These are phyloP conservation scores for Wickerhamomyces bovis DNA, from an alignment of 805 yeast genomes.

Conservation along the genomic window DNA sequence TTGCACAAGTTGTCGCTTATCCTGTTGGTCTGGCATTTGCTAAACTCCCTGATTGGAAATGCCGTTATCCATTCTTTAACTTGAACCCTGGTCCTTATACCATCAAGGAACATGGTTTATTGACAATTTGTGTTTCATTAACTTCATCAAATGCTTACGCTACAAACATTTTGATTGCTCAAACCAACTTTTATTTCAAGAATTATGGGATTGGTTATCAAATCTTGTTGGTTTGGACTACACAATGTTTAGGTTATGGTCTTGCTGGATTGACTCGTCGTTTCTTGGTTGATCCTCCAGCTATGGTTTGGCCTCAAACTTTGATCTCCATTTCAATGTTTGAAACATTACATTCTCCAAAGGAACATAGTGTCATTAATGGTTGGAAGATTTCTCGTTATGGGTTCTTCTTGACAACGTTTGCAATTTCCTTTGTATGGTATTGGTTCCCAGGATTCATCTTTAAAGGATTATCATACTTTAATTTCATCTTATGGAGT, in stretches of 20 bases:
- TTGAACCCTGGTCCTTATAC: constrained; percentile 50
- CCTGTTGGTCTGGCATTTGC: constrained; percentile 52
- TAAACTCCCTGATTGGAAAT: constrained; percentile 33
- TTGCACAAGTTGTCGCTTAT: constrained; percentile 55
- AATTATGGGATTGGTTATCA: constrained; percentile 44
- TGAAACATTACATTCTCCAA: constrained; percentile 39
- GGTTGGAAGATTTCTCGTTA: constrained; percentile 57
- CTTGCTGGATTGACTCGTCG: constrained; percentile 56
- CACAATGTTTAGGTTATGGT: constrained; percentile 63
- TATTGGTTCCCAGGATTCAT: constrained; percentile 66
- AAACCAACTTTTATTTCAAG: constrained; percentile 38
- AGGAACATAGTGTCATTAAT: constrained; percentile 31
- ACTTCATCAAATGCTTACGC: constrained; percentile 45
- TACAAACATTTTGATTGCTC: constrained; percentile 48
- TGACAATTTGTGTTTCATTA: constrained; percentile 42
- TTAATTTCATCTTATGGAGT: constrained; percentile 39
- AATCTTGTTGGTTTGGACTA: constrained; percentile 44
- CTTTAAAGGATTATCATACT: constrained; percentile 53
- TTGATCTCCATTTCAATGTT: constrained; percentile 53
- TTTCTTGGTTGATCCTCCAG: constrained; percentile 53
- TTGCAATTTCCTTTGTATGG: constrained; percentile 43
- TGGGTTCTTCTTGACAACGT: constrained; percentile 39
- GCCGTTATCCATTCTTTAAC: constrained; percentile 25
- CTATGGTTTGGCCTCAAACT: constrained; percentile 59
- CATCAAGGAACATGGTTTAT: constrained; percentile 45